These are phyloP conservation scores for Solanum neorickii DNA, from an alignment of 257 asterid species.

Conservation along the genomic window DNA sequence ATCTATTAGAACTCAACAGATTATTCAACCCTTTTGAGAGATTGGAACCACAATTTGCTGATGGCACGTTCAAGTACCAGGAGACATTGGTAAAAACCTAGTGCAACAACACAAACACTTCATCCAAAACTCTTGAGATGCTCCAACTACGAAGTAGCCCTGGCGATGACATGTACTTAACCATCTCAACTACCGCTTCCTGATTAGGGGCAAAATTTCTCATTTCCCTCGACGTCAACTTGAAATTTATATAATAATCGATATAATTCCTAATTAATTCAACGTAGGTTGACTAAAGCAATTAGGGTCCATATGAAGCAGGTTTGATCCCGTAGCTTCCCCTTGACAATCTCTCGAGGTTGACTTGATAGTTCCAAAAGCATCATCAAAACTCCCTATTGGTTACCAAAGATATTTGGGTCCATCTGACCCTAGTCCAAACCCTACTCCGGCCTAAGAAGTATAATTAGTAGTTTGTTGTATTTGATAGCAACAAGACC, in stretches of 20 bases:
- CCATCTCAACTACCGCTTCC: neutral
- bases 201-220: slow-evolving; percentile 20
- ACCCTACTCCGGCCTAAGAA: neutral
- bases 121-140: slow-evolving; percentile 32
- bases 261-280: neutral
- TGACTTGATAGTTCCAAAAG: neutral
- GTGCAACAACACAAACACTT: slow-evolving; percentile 25
- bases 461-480: too few species aligned
- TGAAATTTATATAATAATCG: slow-evolving; percentile 23
- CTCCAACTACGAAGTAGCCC: slow-evolving; percentile 29
- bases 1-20: slow-evolving; percentile 20
- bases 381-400: neutral
- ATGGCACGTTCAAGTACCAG: slow-evolving; percentile 39
- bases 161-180: neutral
- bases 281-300: neutral
- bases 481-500: too few species aligned
- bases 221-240: slow-evolving; percentile 35
- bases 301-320: neutral
- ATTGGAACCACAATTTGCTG: slow-evolving; percentile 29
- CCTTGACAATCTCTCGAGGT: neutral
- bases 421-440: neutral
- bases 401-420: neutral
- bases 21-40: neutral
- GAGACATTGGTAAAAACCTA: slow-evolving; percentile 31
- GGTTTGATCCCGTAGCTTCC: slow-evolving; percentile 3